Percentiles rank a stretch among this genome's conserved stretches.
Evolutionary conservation across 805 yeast species (phyloP).

Genomic region (Candida piceae): DNA sequence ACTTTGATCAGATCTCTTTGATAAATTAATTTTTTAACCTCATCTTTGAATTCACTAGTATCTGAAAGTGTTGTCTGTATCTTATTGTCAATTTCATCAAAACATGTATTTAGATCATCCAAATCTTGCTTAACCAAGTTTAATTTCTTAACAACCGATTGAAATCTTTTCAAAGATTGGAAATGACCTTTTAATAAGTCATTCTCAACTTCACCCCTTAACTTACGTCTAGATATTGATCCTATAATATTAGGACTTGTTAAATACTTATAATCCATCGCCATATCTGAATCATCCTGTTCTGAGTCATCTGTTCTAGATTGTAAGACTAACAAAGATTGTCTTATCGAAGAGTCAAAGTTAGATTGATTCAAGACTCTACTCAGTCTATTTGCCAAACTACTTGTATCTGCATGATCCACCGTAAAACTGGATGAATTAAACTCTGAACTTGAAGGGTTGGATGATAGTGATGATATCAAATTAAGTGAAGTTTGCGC

Average conservation of each 20-base stretch:
- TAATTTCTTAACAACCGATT: constrained; percentile 39
- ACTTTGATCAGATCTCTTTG: constrained; percentile 35
- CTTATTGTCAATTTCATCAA: constrained; percentile 17
- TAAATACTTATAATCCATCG: constrained; percentile 27
- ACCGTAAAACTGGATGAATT: constrained; percentile 1
- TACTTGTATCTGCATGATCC: constrained; percentile 11
- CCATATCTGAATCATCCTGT: constrained; percentile 2
- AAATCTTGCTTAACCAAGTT: constrained; percentile 27
- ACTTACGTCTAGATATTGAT: constrained; percentile 52
- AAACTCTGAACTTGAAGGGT: constrained; percentile 3
- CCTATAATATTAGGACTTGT: constrained; percentile 51
- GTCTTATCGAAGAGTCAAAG: constrained; percentile 33
- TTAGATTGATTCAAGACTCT: constrained; percentile 44
- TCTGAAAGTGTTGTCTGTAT: no score
- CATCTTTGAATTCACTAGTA: no score
- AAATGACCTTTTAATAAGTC: constrained; percentile 56
- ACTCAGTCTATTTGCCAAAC: constrained; percentile 40
- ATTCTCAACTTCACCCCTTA: constrained; percentile 55
- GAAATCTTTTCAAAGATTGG: constrained; percentile 40
- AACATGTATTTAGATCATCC: constrained; percentile 21
- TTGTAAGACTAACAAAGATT: constrained; percentile 26
- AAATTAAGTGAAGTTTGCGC: constrained; percentile 43
- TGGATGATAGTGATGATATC: constrained; percentile 12
- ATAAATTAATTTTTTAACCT: constrained; percentile 22
- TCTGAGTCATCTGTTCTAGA: constrained; percentile 24